phyloP scores from a whole-genome alignment of 2,329 filamentous ascomycete species.

The Nemania serpens region DNA sequence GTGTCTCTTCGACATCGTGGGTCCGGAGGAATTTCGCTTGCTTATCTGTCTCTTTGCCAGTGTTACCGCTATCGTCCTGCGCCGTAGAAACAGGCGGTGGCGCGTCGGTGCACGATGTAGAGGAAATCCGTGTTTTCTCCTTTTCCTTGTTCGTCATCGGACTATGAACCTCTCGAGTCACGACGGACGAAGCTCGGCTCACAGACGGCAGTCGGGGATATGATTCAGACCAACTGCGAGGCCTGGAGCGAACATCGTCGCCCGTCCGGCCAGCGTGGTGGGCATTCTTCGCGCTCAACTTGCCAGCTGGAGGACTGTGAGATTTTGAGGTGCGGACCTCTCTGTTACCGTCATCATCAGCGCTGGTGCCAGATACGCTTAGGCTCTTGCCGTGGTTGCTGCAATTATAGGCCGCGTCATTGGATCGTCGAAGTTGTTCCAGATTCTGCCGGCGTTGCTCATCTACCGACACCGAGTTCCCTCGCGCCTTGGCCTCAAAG shows the following conservation, averaged over 20 bases:
- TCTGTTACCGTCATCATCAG: not conserved
- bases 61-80: not conserved
- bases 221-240: conserved; percentile 8
- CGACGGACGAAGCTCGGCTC: not conserved
- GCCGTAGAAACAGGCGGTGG: not conserved
- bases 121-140: not conserved
- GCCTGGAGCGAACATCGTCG: no score
- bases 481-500: not conserved
- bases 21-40: no score
- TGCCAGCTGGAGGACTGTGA: not conserved
- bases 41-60: no score
- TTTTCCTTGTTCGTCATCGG: not conserved
- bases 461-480: no score
- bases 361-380: not conserved
- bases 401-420: conserved; percentile 1
- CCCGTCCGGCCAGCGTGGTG: no score
- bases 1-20: no score
- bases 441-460: not conserved
- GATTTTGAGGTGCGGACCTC: not conserved
- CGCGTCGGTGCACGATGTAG: not conserved
- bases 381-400: not conserved
- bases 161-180: not conserved
- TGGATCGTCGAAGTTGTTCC: conserved; percentile 15
- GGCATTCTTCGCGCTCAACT: not conserved
- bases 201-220: not conserved